A percentile compares a stretch with the other conserved stretches of the same genome.
These are phyloP conservation scores for Pinus albicaulis DNA, from an alignment of 75 land plant species.

Conservation along the genomic window DNA sequence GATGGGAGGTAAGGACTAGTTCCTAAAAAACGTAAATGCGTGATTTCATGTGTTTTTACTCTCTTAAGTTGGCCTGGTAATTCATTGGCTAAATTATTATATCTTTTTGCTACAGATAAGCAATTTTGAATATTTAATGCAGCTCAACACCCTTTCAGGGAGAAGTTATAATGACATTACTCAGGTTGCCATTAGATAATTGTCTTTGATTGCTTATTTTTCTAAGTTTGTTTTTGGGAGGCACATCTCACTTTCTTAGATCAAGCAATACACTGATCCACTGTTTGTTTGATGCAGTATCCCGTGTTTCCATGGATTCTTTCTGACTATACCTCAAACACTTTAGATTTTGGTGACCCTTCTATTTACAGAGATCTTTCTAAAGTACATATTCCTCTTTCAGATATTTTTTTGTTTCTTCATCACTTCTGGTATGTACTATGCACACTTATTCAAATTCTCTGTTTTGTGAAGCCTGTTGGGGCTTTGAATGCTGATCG, in stretches of 20 bases:
- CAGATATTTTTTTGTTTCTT: slow-evolving; percentile 3
- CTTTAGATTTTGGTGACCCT: slow-evolving; percentile 76
- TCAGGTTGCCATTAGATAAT: slow-evolving; percentile 52
- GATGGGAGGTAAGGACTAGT: slow-evolving; percentile 78
- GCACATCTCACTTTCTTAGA: not conserved
- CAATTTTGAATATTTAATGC: slow-evolving; percentile 99
- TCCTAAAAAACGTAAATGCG: not conserved
- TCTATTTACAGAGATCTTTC: slow-evolving; percentile 85
- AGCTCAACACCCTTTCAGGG: slow-evolving; percentile 96
- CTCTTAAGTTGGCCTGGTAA: not conserved
- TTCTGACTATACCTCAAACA: slow-evolving; percentile 78
- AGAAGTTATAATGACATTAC: slow-evolving; percentile 99
- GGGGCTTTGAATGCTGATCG: slow-evolving; percentile 92
- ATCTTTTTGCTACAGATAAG: slow-evolving; percentile 71
- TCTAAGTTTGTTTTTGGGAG: not conserved
- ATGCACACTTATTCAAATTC: slow-evolving; percentile 2
- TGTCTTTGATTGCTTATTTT: not conserved
- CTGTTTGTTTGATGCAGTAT: slow-evolving; percentile 57
- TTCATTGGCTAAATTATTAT: not conserved
- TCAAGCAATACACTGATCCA: not conserved
- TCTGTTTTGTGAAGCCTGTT: slow-evolving; percentile 69
- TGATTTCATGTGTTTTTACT: not conserved
- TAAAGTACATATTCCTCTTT: slow-evolving; percentile 42
- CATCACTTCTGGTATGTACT: not conserved
- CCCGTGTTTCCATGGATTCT: slow-evolving; percentile 99